These are phyloP conservation scores for Trametes elegans DNA, from an alignment of 768 basidiomycete species.

Conservation along the genomic window DNA sequence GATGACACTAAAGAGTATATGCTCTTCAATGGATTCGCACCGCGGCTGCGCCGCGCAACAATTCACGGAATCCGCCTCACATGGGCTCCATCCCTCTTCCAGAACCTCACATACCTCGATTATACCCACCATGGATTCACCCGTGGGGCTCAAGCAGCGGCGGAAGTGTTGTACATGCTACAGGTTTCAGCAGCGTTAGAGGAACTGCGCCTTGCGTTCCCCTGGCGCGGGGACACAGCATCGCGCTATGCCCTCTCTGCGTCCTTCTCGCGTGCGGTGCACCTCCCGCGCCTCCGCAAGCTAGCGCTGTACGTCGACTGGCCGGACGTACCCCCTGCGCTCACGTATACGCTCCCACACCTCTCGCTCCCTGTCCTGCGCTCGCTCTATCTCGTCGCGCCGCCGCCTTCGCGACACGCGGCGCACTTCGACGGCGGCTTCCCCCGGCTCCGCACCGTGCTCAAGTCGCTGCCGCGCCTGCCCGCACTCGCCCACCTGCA, in stretches of 20 bases:
- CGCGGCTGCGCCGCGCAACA: conserved; percentile 51
- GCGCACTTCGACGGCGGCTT: conserved; percentile 1
- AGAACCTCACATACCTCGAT: conserved; percentile 60
- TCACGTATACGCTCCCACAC: conserved; percentile 50
- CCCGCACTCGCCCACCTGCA: conserved; percentile 22
- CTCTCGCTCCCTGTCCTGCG: conserved; percentile 47
- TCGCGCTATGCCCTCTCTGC: conserved; percentile 27
- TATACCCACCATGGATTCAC: conserved; percentile 75
- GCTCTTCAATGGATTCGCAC: conserved; percentile 62
- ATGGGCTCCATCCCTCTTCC: conserved; percentile 63
- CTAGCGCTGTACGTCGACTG: conserved; percentile 52
- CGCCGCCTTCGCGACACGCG: conserved; percentile 1
- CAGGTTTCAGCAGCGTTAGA: conserved; percentile 49
- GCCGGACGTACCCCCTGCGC: conserved; percentile 59
- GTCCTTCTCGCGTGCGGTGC: conserved; percentile 33
- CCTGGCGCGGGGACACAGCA: conserved; percentile 27
- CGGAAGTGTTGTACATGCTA: conserved; percentile 59
- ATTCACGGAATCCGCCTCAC: conserved; percentile 63
- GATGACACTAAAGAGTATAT: conserved; percentile 68
- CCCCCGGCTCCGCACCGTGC: conserved; percentile 24
- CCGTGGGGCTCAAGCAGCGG: conserved; percentile 49
- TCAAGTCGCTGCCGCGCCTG: conserved; percentile 25
- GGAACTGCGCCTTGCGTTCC: conserved; percentile 57
- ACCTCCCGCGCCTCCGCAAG: conserved; percentile 44
- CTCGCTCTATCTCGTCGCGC: conserved; percentile 44